phyloP scores from a whole-genome alignment of 179 eudicot genomes.

The Camellia oleifera region DNA sequence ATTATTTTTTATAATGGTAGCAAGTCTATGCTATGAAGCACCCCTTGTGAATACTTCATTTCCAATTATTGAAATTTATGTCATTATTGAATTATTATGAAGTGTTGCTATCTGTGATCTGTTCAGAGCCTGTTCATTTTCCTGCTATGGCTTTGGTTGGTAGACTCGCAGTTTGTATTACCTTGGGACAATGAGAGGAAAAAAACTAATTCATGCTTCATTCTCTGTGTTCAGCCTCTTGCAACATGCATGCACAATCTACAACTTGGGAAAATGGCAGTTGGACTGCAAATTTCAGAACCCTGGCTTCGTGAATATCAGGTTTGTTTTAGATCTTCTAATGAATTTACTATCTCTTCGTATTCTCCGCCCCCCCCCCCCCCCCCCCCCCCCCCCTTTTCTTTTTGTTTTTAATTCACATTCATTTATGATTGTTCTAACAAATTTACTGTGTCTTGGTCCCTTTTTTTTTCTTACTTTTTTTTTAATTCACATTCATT shows the following conservation, averaged over 20 bases:
- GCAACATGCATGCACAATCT: slow-evolving; percentile 92
- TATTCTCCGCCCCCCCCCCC: too few species aligned
- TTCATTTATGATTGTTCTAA: background rate
- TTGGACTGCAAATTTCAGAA: slow-evolving; percentile 82
- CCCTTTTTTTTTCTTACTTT: background rate
- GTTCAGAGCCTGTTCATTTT: background rate
- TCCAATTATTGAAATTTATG: background rate
- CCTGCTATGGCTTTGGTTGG: background rate
- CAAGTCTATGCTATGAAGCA: too few species aligned
- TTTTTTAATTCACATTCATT: background rate
- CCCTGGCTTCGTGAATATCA: slow-evolving; percentile 99
- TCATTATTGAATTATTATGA: background rate
- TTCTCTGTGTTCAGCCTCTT: slow-evolving; percentile 71
- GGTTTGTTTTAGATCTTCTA: slow-evolving; percentile 36
- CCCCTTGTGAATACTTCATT: too few species aligned
- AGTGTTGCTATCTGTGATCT: background rate
- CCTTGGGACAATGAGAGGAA: background rate
- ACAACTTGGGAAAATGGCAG: slow-evolving; percentile 75
- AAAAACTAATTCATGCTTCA: background rate
- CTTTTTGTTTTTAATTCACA: too few species aligned
- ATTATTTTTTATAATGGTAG: too few species aligned
- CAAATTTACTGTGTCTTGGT: background rate
- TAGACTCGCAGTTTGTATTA: background rate
- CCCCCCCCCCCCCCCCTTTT: too few species aligned
- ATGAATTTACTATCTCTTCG: background rate